Evolutionary conservation across 495 filamentous ascomycete species (phyloP).

Genomic region (Penicillium paradoxum): DNA sequence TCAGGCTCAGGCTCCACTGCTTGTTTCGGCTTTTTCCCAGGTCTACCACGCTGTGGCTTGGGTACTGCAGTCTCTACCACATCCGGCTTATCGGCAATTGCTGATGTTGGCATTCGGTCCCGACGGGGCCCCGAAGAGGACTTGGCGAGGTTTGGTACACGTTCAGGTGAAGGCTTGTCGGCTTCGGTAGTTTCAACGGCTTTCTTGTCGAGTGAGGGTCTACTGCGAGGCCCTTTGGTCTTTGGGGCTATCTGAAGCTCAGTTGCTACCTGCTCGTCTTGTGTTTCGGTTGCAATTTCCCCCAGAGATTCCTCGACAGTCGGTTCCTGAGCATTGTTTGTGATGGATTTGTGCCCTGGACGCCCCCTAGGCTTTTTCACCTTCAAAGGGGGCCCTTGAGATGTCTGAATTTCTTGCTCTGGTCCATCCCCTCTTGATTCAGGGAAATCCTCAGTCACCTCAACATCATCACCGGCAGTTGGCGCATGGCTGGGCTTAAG

Average conservation of each 20-base stretch:
- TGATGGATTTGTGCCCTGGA: not conserved
- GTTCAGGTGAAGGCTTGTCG: not conserved
- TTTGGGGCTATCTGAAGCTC: not conserved
- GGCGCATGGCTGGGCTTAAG: not conserved
- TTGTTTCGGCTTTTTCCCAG: constrained; percentile 1
- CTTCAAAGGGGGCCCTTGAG: not conserved
- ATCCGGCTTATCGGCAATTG: constrained; percentile 7
- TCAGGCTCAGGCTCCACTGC: constrained; percentile 6
- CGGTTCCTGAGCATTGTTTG: not conserved
- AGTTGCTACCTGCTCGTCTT: not conserved
- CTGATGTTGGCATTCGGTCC: constrained; percentile 2
- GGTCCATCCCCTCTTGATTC: not conserved
- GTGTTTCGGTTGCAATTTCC: not conserved
- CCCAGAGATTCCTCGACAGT: not conserved
- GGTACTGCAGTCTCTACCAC: constrained; percentile 1
- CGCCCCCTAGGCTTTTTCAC: constrained; percentile 5
- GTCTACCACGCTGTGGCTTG: constrained; percentile 4
- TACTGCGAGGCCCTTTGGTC: constrained; percentile 9
- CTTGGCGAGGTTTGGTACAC: constrained; percentile 3
- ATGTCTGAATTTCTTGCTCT: not conserved
- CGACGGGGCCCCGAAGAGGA: constrained; percentile 2
- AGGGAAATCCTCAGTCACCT: not conserved
- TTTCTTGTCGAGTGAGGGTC: constrained; percentile 5
- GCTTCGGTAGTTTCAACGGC: not conserved
- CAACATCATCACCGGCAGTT: not conserved